phyloP scores from a whole-genome alignment of 2,329 filamentous ascomycete species.

The Tricladium varicosporioides region DNA sequence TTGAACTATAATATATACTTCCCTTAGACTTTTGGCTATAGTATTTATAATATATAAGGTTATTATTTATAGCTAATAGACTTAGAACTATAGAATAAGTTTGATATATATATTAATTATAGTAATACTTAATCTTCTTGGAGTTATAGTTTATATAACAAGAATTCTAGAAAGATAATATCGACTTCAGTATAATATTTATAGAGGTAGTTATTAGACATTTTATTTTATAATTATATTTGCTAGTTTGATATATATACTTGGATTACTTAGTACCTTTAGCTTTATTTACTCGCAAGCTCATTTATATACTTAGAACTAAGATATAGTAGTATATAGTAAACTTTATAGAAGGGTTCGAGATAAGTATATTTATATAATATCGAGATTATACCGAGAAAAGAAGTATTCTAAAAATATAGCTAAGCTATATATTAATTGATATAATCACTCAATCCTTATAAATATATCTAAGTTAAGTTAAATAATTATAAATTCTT shows the following conservation, averaged over 20 bases:
- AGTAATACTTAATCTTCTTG: slow-evolving; percentile 14
- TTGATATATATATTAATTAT: slow-evolving; percentile 11
- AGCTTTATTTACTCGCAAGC: slow-evolving; percentile 11
- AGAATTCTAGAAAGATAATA: slow-evolving; percentile 30
- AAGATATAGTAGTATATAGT: no score
- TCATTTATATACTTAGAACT: not conserved
- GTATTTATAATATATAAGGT: slow-evolving; percentile 27
- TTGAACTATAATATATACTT: slow-evolving; percentile 24
- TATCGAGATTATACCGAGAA: no score
- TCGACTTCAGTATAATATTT: slow-evolving; percentile 25
- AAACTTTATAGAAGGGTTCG: no score
- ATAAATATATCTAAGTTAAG: no score
- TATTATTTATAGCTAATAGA: slow-evolving; percentile 17
- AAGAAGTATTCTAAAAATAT: no score
- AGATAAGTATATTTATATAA: no score
- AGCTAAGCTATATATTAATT: no score
- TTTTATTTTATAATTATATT: slow-evolving; percentile 33
- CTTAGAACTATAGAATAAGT: slow-evolving; percentile 18
- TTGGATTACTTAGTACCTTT: slow-evolving; percentile 25
- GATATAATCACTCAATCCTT: no score
- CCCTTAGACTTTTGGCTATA: slow-evolving; percentile 23
- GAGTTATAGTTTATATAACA: slow-evolving; percentile 6
- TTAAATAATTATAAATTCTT: no score
- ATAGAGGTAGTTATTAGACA: slow-evolving; percentile 31
- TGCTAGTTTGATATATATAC: slow-evolving; percentile 25